These are phyloP conservation scores for Tolypocladium ophioglossoides DNA, from an alignment of 2,329 filamentous ascomycete genomes.

Conservation along the genomic window DNA sequence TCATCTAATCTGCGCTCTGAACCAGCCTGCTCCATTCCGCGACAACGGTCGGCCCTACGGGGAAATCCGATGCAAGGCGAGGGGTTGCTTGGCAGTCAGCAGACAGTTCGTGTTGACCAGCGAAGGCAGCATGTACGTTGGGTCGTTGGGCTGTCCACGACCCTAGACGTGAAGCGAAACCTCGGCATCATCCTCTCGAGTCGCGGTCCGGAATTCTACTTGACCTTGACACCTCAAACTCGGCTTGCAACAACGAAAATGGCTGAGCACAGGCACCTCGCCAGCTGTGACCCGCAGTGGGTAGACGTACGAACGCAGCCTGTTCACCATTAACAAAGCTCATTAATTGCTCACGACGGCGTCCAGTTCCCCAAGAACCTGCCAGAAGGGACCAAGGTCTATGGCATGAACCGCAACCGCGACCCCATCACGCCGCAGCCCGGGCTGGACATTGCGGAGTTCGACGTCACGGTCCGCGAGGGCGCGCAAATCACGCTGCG, in stretches of 20 bases:
- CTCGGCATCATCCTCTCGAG: background rate
- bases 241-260: background rate
- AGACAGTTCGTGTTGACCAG: background rate
- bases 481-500: slow-evolving; percentile 8
- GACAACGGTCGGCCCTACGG: background rate
- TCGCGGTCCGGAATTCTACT: background rate
- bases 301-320: slow-evolving; percentile 3
- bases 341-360: background rate
- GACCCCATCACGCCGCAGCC: slow-evolving; percentile 11
- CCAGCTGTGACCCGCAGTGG: slow-evolving; percentile 5
- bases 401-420: slow-evolving; percentile 9
- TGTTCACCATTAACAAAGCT: background rate
- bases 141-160: background rate
- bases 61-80: background rate
- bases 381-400: slow-evolving; percentile 3
- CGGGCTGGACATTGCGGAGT: slow-evolving; percentile 12
- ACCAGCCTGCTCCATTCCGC: background rate
- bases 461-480: slow-evolving; percentile 11
- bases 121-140: background rate
- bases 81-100: background rate
- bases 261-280: slow-evolving; percentile 7
- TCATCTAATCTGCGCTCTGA: background rate
- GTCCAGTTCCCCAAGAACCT: slow-evolving; percentile 16
- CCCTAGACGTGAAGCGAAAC: too few relatives aligned
- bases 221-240: background rate